These are phyloP conservation scores for Skeletonema marinoi DNA, from an alignment of 108 stramenopile genomes.

Conservation along the genomic window DNA sequence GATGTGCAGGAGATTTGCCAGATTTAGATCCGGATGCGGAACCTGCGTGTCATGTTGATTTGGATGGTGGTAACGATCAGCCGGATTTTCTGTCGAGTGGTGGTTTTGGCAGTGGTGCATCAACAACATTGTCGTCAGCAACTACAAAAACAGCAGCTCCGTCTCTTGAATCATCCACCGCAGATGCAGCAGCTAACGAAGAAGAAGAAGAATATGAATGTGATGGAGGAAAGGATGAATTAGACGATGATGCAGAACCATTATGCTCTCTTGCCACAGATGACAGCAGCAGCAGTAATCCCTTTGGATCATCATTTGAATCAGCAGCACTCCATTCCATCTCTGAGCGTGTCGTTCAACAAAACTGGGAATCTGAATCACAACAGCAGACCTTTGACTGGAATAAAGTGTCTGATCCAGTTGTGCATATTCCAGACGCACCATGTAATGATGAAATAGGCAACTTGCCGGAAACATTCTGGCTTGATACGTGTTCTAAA, in stretches of 20 bases:
- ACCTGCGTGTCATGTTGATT: conserved; percentile 47
- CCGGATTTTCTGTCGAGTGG: conserved; percentile 6
- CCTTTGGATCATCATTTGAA: conserved; percentile 44
- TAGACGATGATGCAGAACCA: conserved; percentile 81
- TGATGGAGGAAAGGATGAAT: conserved; percentile 53
- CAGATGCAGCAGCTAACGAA: not conserved
- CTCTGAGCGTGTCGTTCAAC: conserved; percentile 19
- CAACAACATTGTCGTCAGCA: not conserved
- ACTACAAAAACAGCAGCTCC: not conserved
- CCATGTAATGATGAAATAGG: conserved; percentile 50
- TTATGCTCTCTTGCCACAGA: conserved; percentile 67
- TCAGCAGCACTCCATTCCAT: conserved; percentile 54
- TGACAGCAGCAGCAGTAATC: conserved; percentile 15
- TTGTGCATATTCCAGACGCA: conserved; percentile 51
- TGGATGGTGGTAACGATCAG: conserved; percentile 36
- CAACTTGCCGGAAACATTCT: conserved; percentile 76
- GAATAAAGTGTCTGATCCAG: conserved; percentile 69
- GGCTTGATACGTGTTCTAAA: conserved; percentile 88
- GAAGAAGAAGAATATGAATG: conserved; percentile 80
- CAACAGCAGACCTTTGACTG: conserved; percentile 79
- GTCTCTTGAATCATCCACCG: not conserved
- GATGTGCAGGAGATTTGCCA: conserved; percentile 51
- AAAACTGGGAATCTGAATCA: conserved; percentile 60
- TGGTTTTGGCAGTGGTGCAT: not conserved
- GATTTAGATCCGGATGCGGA: conserved; percentile 53